phyloP scores from a whole-genome alignment of 306 rosid species.

The Dalbergia cultrata region DNA sequence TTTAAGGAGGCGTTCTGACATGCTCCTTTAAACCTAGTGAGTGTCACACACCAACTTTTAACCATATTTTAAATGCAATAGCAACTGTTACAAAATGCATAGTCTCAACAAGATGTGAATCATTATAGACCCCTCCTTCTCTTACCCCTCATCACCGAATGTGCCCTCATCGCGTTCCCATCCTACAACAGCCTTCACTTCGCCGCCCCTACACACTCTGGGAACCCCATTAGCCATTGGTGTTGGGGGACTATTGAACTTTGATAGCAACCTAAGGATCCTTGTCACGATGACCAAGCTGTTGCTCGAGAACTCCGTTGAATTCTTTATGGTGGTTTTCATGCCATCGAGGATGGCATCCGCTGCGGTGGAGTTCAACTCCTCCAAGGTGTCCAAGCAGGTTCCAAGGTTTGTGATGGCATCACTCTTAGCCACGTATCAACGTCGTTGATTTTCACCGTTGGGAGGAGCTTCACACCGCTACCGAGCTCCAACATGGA shows the following conservation, averaged over 20 bases:
- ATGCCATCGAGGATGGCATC: slow-evolving; percentile 8
- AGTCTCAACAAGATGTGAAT: too few species aligned
- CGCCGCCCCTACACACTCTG: slow-evolving; percentile 49
- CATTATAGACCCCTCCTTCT: too few species aligned
- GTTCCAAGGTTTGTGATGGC: slow-evolving; percentile 81
- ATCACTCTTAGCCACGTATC: slow-evolving; percentile 76
- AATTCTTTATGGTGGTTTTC: slow-evolving; percentile 56
- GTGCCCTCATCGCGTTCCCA: too few species aligned
- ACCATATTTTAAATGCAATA: too few species aligned
- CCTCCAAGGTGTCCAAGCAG: slow-evolving; percentile 68
- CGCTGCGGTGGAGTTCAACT: slow-evolving; percentile 62
- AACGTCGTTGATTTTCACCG: slow-evolving; percentile 53
- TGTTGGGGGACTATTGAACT: slow-evolving; percentile 58
- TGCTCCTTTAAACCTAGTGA: too few species aligned
- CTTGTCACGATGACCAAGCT: slow-evolving; percentile 81
- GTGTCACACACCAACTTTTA: too few species aligned
- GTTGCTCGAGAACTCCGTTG: slow-evolving; percentile 81
- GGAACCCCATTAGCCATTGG: too few species aligned
- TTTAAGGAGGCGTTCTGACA: too few species aligned
- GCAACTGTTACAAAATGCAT: too few species aligned
- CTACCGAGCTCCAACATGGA: slow-evolving; percentile 54
- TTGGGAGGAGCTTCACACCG: slow-evolving; percentile 43
- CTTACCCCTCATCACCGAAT: too few species aligned
- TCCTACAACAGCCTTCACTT: too few species aligned
- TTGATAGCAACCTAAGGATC: slow-evolving; percentile 53